phyloP scores from a whole-genome alignment of 345 rosid species.

The Eucalyptus curtisii region DNA sequence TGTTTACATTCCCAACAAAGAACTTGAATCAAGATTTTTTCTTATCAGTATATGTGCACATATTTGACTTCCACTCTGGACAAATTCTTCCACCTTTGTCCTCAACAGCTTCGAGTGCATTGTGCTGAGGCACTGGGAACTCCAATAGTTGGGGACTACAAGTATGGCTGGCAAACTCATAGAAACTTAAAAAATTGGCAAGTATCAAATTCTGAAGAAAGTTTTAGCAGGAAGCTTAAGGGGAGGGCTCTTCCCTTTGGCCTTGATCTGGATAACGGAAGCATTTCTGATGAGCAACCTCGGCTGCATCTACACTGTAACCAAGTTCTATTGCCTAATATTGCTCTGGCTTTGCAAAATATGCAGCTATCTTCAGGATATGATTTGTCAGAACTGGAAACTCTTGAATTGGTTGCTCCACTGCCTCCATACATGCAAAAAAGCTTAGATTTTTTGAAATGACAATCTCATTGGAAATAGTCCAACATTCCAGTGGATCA shows the following conservation, averaged over 20 bases:
- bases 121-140: constrained; percentile 91
- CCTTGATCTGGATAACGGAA: constrained; percentile 61
- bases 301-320: constrained; percentile 86
- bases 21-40: neutral
- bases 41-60: neutral
- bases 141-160: constrained; percentile 88
- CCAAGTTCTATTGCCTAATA: constrained; percentile 60
- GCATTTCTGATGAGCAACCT: constrained; percentile 52
- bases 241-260: constrained; percentile 40
- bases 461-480: neutral
- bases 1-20: neutral
- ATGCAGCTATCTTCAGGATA: constrained; percentile 18
- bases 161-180: constrained; percentile 89
- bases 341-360: constrained; percentile 41
- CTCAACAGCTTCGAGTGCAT: constrained; percentile 79
- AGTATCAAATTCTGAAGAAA: neutral
- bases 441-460: constrained; percentile 51
- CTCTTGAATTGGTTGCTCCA: constrained; percentile 57
- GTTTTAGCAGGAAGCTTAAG: neutral
- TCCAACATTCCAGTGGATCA: neutral
- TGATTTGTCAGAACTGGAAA: constrained; percentile 32
- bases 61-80: neutral
- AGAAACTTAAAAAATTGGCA: constrained; percentile 25
- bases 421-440: constrained; percentile 80
- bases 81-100: neutral